Evolutionary conservation across 1,284 basidiomycete species (phyloP), one percentile per base, ranked within the genome.

Genomic region (Fomitopsis betulina): DNA sequence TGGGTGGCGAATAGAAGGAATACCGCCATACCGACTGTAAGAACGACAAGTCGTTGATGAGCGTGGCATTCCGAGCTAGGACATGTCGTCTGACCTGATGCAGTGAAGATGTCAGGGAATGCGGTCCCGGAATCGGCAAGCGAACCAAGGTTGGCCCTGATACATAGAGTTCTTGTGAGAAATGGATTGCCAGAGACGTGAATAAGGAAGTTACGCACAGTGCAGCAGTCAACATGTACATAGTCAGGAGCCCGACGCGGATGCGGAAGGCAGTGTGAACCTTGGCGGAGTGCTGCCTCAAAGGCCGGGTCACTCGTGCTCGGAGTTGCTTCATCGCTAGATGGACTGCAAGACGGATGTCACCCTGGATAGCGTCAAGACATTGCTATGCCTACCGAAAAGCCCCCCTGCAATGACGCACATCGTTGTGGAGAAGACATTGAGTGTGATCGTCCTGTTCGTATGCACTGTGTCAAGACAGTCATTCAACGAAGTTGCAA

Each of bases 1-100:
- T 68, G 68, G 1, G 65, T 65, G 13, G 61, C 63, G 47, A 70
- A 69, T 6, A 67, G 58, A 27, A 68, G 21, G 60, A 69, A 71
- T 25, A 68, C 55, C 3, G 62, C 62, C 42, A 67, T 58, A 2
- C 67, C 67, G 33, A 66, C 70, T 71, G 39, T 40, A 2, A 37
- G 32, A 13, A 57, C 39, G 27, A 30, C 27, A 30, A 30, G 27
- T 30, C 27, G 25, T 32, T 2, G 49, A 5, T 43, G 30, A 13
- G 17, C 13, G 3, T 5, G 4, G 5, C 9, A 10, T n/a, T 5
- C 15, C 6, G 32, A 23, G 17, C 13, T 15, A 54, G 35, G 12
- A 37, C 43, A 8, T 37, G 32, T 27, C 10, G 25, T 43, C 58
- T 32, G 55, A 71, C 70, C 61, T 10, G 67, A 68, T 10, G 70